Evolutionary conservation across 2,329 filamentous ascomycete genomes (phyloP), one percentile per base, ranked within the genome.

Genomic region (Pseudogymnoascus sp.): DNA sequence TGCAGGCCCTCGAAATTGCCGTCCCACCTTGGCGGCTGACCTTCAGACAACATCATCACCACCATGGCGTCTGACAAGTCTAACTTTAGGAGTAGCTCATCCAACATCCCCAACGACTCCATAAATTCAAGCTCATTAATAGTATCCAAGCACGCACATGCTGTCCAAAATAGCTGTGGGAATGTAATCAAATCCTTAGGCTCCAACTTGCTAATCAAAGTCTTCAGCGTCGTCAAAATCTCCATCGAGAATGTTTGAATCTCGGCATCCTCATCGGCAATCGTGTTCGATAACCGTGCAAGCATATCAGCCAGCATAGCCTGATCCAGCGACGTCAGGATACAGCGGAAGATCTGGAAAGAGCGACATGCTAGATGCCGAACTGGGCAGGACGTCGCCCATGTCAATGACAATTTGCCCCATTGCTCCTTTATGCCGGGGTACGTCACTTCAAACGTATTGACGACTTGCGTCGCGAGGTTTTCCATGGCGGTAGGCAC

Each of bases 201-300:
- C 19, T 92, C 87, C 29, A 97, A 78, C 62, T 93, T 94, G 67
- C 86, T 83, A 63, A 99, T 96, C 49, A 99, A 88, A 0, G 92
- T 92, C 71, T 95, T 92, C 60, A 99, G 75, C 0, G 95, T 99
- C 0, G 92, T 97, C 61, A 99, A 76, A 63, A 99, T 97, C 72
- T 99, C 95, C 88, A 97, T 93, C 0, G 94, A 95, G 71, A 99
- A 99, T 0, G 92, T 93, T 70, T 97, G 91, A 61, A 97, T 96
- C 75, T 97, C 93, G 0, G 87, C 84, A 70, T 96, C 91, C 68
- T 97, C 92, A 67, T 97, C 93, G 0, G 95, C 92, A 69, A 99
- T 94, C 0, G 94, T 99, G 73, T 97, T 99, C 1, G 93, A 97
- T 33, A 99, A 80, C 55, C 95, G 84, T 11, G 90, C 92, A 21